These are phyloP conservation scores for Peziza echinospora DNA, from an alignment of 495 filamentous ascomycete genomes.

Conservation along the genomic window DNA sequence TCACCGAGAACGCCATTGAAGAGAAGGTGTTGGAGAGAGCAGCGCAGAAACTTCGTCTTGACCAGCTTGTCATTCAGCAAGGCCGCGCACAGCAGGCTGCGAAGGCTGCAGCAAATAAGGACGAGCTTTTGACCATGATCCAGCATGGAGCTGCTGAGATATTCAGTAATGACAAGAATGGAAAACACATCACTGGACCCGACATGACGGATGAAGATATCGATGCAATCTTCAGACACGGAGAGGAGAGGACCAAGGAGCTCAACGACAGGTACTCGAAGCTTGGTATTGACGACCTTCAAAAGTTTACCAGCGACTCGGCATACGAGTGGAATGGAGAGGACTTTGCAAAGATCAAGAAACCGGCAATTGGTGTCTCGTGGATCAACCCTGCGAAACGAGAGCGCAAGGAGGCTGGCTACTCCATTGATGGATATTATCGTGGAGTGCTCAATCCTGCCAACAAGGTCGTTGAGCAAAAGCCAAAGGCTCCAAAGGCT, in stretches of 20 bases:
- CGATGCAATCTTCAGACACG: constrained; percentile 63
- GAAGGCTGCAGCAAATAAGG: constrained; percentile 74
- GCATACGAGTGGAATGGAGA: constrained; percentile 98
- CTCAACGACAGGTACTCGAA: constrained; percentile 89
- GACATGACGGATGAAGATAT: constrained; percentile 72
- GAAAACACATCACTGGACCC: constrained; percentile 23
- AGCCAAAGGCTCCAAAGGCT: constrained; percentile 85
- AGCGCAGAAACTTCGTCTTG: constrained; percentile 87
- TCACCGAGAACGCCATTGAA: constrained; percentile 95
- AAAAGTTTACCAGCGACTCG: constrained; percentile 92
- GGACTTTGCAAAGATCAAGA: constrained; percentile 64
- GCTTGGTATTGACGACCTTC: constrained; percentile 91
- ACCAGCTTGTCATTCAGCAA: constrained; percentile 98
- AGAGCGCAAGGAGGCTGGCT: constrained; percentile 92
- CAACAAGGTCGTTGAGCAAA: constrained; percentile 54
- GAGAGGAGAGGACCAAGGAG: constrained; percentile 71
- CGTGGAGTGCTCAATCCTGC: constrained; percentile 76
- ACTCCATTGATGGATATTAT: constrained; percentile 98
- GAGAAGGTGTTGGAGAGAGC: constrained; percentile 96
- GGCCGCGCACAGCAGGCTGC: constrained; percentile 81
- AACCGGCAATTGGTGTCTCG: constrained; percentile 82
- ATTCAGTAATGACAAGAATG: constrained; percentile 40
- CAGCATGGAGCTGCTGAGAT: constrained; percentile 94
- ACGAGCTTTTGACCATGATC: constrained; percentile 92
- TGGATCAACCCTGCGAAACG: constrained; percentile 99